A percentile compares a stretch with the other conserved stretches of the same genome.
Conservation (phyloP, 1,284 basidiomycete genomes). For the Microbotryomycetes sp. region DNA sequence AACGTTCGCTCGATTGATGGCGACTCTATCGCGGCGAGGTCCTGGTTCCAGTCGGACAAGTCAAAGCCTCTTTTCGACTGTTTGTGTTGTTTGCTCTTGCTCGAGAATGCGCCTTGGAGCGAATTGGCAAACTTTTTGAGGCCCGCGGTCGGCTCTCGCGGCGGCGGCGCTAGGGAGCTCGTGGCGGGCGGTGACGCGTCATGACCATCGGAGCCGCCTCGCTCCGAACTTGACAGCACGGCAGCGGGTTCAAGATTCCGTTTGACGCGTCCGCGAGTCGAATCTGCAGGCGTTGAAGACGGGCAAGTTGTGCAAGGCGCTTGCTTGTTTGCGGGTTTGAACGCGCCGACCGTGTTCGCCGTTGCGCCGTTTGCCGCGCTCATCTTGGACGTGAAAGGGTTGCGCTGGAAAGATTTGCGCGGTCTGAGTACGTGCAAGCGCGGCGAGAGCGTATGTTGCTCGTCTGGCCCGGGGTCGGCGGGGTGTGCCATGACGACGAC, state of each 20-base stretch:
- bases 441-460: not conserved
- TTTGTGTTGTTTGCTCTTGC: conserved; percentile 8
- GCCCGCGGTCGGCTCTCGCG: conserved; percentile 11
- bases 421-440: conserved; percentile 18
- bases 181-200: conserved; percentile 1
- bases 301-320: not conserved
- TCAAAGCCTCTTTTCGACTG: conserved; percentile 31
- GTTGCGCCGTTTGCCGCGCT: conserved; percentile 4
- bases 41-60: conserved; percentile 32
- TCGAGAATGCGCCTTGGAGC: conserved; percentile 10
- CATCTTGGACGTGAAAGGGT: conserved; percentile 22
- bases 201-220: not conserved
- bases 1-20: not conserved
- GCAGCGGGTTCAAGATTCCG: not conserved
- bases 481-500: no score
- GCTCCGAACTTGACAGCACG: not conserved
- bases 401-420: conserved; percentile 23
- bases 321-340: not conserved
- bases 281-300: not conserved
- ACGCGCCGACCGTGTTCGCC: not conserved
- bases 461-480: no score
- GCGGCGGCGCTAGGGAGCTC: not conserved
- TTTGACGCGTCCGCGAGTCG: not conserved
- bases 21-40: conserved; percentile 31
- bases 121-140: conserved; percentile 17